These are phyloP conservation scores for Terana coerulea DNA, from an alignment of 768 basidiomycete species.

Conservation along the genomic window DNA sequence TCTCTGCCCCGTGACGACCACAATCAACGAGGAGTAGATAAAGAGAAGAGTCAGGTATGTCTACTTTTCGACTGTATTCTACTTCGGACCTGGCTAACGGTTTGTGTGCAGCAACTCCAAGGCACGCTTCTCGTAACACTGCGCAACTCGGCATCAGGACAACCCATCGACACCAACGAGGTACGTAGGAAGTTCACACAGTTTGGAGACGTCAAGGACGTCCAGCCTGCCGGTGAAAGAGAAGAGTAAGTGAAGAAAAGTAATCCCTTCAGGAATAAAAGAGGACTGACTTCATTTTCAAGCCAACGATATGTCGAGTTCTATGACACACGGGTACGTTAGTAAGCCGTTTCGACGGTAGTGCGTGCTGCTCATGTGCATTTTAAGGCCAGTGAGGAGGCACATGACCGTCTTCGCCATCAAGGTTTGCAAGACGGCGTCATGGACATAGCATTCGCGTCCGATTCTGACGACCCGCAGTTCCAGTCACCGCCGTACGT, in stretches of 20 bases:
- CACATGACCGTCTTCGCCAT: conserved; percentile 76
- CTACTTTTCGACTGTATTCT: conserved; percentile 11
- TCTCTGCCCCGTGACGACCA: conserved; percentile 85
- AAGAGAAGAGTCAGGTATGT: conserved; percentile 82
- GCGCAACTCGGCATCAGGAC: conserved; percentile 62
- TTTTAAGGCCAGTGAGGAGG: conserved; percentile 69
- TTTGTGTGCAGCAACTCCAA: conserved; percentile 58
- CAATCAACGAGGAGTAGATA: conserved; percentile 48
- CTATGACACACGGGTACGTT: conserved; percentile 81
- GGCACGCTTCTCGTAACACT: conserved; percentile 82
- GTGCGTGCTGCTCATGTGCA: not conserved
- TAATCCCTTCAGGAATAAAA: no score
- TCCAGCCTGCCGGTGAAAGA: conserved; percentile 63
- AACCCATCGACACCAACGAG: conserved; percentile 79
- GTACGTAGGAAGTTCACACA: conserved; percentile 82
- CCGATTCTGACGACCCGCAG: conserved; percentile 60
- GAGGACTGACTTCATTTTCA: not conserved
- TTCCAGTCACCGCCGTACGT: conserved; percentile 36
- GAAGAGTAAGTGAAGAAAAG: conserved; percentile 56
- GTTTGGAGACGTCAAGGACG: conserved; percentile 86
- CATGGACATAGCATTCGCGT: conserved; percentile 84
- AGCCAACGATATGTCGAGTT: conserved; percentile 94
- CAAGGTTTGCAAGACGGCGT: conserved; percentile 80
- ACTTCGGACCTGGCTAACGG: not conserved
- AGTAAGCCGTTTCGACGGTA: not conserved